Evolutionary conservation across 768 basidiomycete genomes (phyloP), one percentile per base, ranked within the genome.

Genomic region (Cubamyces sp.): DNA sequence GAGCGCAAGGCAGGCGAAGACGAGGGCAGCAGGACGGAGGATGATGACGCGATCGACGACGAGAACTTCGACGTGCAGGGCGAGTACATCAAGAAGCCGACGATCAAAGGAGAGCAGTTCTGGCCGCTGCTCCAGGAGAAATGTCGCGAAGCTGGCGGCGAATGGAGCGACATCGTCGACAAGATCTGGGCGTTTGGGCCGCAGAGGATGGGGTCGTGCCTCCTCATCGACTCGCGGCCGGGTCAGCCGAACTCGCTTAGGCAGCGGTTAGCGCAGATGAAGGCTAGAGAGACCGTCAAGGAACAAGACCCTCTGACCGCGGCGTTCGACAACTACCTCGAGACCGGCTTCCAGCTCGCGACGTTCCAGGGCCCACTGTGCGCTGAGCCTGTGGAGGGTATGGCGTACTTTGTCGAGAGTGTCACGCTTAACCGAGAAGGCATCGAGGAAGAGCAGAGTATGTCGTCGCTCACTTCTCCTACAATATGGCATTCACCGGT

Each of bases 321-420:
- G n/a, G 86, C 94, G 64, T 92, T 98, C 64, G 89, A 95, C 66
- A 86, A 86, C 57, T 82, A 90, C 65, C 81, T 98, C 30, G 95
- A 98, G 73, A 90, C 89, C 4, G 96, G 96, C 1, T 99, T 99
- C 76, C 96, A 97, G 75, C 83, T 98, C 49, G 96, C 94, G 0
- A 90, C 90, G 1, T 90, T 94, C 73, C 94, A 96, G 74, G 97
- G 97, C 0, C 96, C 97, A 14, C 75, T 99, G 19, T 98, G 97
- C 67, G 90, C 89, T 7, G 97, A 99, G 73, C 97, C 97, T 1
- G 86, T 98, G 8, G 90, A 96, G 66, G 96, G 96, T 0, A 78
- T 99, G 78, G 93, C 88, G 0, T 98, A 90, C 76, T 92, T 96
- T 62, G 83, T 98, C 1, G 95, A 98, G 71, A 79, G 77, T 26